phyloP scores from a whole-genome alignment of 441 rosid species.

The Flueggea neowawraea region DNA sequence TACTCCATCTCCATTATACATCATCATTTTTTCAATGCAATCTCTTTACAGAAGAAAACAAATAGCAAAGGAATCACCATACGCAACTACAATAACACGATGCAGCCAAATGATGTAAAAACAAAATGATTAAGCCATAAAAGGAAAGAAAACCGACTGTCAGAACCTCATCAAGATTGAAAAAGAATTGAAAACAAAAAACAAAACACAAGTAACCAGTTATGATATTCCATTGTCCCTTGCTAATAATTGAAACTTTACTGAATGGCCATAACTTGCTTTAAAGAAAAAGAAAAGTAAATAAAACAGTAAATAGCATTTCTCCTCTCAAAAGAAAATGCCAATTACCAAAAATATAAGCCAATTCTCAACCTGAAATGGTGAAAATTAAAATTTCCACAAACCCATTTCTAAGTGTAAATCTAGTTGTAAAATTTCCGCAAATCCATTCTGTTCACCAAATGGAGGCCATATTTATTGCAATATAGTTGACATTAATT shows the following conservation, averaged over 20 bases:
- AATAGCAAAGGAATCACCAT: slow-evolving; percentile 12
- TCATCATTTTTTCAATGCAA: slow-evolving; percentile 14
- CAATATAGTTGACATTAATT: slow-evolving; percentile 16
- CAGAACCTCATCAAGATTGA: slow-evolving; percentile 3
- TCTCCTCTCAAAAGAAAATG: slow-evolving; percentile 10
- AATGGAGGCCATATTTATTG: slow-evolving; percentile 8
- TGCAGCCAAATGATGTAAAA: slow-evolving; percentile 9
- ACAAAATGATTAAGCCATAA: slow-evolving; percentile 12
- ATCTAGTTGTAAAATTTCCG: no score
- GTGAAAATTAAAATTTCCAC: background rate
- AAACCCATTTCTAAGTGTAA: background rate
- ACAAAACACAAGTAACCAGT: no score
- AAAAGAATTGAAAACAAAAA: background rate
- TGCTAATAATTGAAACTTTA: no score
- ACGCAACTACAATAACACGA: slow-evolving; percentile 8
- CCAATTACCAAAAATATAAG: slow-evolving; percentile 6
- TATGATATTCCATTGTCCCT: no score
- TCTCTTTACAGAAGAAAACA: slow-evolving; percentile 7
- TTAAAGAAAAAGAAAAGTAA: no score
- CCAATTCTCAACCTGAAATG: slow-evolving; percentile 4
- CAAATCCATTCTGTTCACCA: slow-evolving; percentile 15
- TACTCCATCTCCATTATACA: slow-evolving; percentile 22
- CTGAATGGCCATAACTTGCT: no score
- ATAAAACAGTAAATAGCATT: background rate
- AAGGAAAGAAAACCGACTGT: slow-evolving; percentile 9